Evolutionary conservation across 1,284 basidiomycete genomes (phyloP).

Genomic region (Boletellus dicymbophilus): DNA sequence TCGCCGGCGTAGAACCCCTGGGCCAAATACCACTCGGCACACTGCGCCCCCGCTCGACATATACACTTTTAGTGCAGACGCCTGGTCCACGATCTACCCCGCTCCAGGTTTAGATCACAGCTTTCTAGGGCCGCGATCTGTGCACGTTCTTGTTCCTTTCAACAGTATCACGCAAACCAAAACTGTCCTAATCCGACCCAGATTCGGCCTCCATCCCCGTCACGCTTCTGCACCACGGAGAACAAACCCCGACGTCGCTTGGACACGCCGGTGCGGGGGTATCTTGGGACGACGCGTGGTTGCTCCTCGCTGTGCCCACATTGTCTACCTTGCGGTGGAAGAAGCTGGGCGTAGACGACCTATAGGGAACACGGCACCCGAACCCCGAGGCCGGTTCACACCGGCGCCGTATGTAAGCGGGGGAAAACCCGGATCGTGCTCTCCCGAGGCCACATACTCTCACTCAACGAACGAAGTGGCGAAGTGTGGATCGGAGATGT

Average conservation of each 20-base stretch:
- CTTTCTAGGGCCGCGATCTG: constrained; percentile 26
- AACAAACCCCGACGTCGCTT: constrained; percentile 15
- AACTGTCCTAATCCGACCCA: background rate
- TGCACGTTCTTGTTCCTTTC: constrained; percentile 29
- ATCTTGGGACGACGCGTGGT: constrained; percentile 29
- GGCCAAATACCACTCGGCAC: constrained; percentile 1
- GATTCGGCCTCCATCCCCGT: constrained; percentile 12
- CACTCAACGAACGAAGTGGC: constrained; percentile 25
- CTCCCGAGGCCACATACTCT: constrained; percentile 22
- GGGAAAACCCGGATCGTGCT: constrained; percentile 26
- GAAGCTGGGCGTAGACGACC: constrained; percentile 14
- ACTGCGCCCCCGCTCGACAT: constrained; percentile 29
- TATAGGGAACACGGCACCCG: constrained; percentile 9
- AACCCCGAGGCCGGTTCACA: constrained; percentile 26
- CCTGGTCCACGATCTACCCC: constrained; percentile 26
- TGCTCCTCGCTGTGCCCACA: constrained; percentile 6
- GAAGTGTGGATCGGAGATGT: constrained; percentile 26
- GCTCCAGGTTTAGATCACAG: constrained; percentile 17
- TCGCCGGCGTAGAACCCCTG: constrained; percentile 24
- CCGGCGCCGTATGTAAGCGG: constrained; percentile 13
- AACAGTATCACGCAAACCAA: background rate
- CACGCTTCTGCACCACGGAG: constrained; percentile 24
- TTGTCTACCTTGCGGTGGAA: constrained; percentile 17
- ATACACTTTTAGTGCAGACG: constrained; percentile 23
- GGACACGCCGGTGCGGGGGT: constrained; percentile 26